phyloP scores from a whole-genome alignment of 2,329 filamentous ascomycete genomes.

The Coniella lustricola region DNA sequence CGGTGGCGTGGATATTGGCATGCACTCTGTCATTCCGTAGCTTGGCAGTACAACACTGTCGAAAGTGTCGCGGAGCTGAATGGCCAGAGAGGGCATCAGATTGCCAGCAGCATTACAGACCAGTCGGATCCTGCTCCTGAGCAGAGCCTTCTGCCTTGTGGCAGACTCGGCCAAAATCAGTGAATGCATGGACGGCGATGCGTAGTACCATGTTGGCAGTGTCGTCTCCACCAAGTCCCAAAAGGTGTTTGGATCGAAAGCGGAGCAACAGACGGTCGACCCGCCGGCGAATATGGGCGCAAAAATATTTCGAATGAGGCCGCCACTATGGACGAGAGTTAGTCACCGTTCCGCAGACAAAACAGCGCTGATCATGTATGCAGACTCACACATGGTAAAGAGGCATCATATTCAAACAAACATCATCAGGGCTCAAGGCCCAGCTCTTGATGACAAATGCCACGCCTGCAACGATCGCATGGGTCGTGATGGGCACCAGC shows the following conservation, averaged over 20 bases:
- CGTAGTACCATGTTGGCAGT: slow-evolving; percentile 85
- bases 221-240: slow-evolving; percentile 70
- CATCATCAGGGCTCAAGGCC: slow-evolving; percentile 38
- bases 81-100: slow-evolving; percentile 72
- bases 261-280: slow-evolving; percentile 69
- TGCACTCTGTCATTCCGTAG: slow-evolving; percentile 88
- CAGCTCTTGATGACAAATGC: slow-evolving; percentile 47
- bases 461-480: slow-evolving; percentile 44
- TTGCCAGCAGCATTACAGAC: slow-evolving; percentile 84
- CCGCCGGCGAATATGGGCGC: slow-evolving; percentile 69
- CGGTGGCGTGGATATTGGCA: slow-evolving; percentile 76
- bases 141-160: slow-evolving; percentile 51
- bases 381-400: slow-evolving; percentile 46
- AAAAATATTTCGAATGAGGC: slow-evolving; percentile 75
- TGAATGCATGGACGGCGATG: slow-evolving; percentile 88
- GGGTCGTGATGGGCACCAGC: slow-evolving; percentile 44
- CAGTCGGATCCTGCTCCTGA: slow-evolving; percentile 61
- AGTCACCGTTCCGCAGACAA: not conserved
- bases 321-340: slow-evolving; percentile 41
- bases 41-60: slow-evolving; percentile 79
- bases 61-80: slow-evolving; percentile 69
- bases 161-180: slow-evolving; percentile 70
- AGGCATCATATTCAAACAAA: slow-evolving; percentile 54
- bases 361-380: no score
- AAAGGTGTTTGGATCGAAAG: slow-evolving; percentile 77